Conservation (phyloP, 495 filamentous ascomycete species). For the Podospora anserina region DNA sequence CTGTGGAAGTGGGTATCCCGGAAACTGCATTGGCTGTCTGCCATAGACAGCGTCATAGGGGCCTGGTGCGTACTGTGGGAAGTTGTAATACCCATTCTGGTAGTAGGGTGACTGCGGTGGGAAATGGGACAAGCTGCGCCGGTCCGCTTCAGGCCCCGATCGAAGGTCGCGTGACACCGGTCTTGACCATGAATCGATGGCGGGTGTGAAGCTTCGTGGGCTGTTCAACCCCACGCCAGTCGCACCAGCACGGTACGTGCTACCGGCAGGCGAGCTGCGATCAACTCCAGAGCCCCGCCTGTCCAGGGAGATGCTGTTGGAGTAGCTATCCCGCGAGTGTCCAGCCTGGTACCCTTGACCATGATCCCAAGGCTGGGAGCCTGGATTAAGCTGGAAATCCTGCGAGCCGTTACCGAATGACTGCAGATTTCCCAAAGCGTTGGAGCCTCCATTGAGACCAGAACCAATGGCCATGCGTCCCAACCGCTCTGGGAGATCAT, state of each 20-base stretch:
- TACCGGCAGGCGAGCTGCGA: slow-evolving; percentile 52
- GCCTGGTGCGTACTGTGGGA: slow-evolving; percentile 26
- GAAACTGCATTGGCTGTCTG: slow-evolving; percentile 31
- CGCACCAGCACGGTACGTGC: slow-evolving; percentile 43
- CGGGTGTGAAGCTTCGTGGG: slow-evolving; percentile 52
- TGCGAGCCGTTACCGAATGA: slow-evolving; percentile 18
- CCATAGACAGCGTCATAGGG: slow-evolving; percentile 38
- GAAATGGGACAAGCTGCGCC: slow-evolving; percentile 28
- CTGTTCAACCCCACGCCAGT: slow-evolving; percentile 44
- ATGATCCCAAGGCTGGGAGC: slow-evolving; percentile 39
- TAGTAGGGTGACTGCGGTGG: slow-evolving; percentile 24
- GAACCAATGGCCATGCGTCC: slow-evolving; percentile 12
- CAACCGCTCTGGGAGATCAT: slow-evolving; percentile 17
- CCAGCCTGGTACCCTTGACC: slow-evolving; percentile 20
- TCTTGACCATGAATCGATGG: slow-evolving; percentile 37
- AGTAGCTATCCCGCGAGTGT: slow-evolving; percentile 16
- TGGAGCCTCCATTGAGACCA: slow-evolving; percentile 11
- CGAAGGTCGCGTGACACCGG: slow-evolving; percentile 38
- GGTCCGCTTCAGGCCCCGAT: slow-evolving; percentile 32
- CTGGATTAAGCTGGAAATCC: slow-evolving; percentile 37
- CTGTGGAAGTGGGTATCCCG: slow-evolving; percentile 36
- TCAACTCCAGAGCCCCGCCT: slow-evolving; percentile 25
- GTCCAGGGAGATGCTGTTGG: slow-evolving; percentile 10
- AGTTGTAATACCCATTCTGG: slow-evolving; percentile 20
- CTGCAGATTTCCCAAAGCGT: slow-evolving; percentile 11